Conservation (phyloP, 2,329 filamentous ascomycete genomes). For the Colletotrichum lini region DNA sequence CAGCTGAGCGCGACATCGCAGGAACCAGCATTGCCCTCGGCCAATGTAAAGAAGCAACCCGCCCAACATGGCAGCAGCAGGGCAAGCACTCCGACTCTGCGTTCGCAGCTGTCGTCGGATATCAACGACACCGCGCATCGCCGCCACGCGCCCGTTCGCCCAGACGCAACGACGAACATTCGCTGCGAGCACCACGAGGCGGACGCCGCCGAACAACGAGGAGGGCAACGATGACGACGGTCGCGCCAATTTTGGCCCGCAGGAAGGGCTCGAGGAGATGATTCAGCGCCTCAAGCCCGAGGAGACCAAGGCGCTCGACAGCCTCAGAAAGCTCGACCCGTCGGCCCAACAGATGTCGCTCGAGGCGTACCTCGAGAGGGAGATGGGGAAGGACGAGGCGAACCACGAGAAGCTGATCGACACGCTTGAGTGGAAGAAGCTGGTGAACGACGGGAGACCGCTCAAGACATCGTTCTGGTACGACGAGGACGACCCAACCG, state of each 20-base stretch:
- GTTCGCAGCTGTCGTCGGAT: conserved; percentile 50
- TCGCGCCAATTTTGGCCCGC: neutral
- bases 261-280: conserved; percentile 37
- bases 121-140: conserved; percentile 40
- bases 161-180: conserved; percentile 48
- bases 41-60: conserved; percentile 21
- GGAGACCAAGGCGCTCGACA: conserved; percentile 46
- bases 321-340: conserved; percentile 50
- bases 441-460: conserved; percentile 46
- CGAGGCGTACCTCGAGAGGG: conserved; percentile 29
- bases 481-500: conserved; percentile 64
- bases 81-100: conserved; percentile 56
- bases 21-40: conserved; percentile 29
- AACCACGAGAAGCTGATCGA: conserved; percentile 29
- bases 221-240: conserved; percentile 46
- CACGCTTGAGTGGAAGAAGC: conserved; percentile 43
- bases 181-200: conserved; percentile 48
- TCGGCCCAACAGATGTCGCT: conserved; percentile 38
- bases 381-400: conserved; percentile 26
- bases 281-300: conserved; percentile 39
- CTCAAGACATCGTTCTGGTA: conserved; percentile 63
- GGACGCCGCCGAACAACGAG: conserved; percentile 21
- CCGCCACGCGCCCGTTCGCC: conserved; percentile 16
- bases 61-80: conserved; percentile 56
- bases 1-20: conserved; percentile 25